A percentile compares a stretch with the other conserved stretches of the same genome.
Conservation (phyloP, 2,329 filamentous ascomycete genomes). For the Conoideocrella luteorostrata region DNA sequence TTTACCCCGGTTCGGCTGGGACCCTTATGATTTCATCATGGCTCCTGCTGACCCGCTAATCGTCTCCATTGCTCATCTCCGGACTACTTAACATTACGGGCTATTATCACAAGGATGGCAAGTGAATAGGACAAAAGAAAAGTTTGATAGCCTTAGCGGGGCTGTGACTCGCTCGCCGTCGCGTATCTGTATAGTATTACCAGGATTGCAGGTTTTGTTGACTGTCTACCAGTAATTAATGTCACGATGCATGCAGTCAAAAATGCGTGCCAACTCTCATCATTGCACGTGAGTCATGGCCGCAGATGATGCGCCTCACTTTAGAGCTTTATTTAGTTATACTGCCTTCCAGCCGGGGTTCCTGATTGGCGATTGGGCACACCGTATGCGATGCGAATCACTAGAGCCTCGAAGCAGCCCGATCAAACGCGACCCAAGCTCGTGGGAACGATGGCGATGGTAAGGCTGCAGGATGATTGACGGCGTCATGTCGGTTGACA, state of each 20-base stretch:
- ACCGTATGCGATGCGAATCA: neutral
- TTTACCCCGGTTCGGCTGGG: conserved; percentile 2
- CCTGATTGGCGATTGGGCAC: conserved; percentile 2
- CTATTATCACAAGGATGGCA: neutral
- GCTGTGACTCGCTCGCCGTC: no score
- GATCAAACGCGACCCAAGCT: conserved; percentile 1
- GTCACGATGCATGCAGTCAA: no score
- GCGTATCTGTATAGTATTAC: no score
- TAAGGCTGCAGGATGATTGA: conserved; percentile 9
- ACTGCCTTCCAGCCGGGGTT: no score
- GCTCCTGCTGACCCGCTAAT: conserved; percentile 5
- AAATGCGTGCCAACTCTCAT: conserved; percentile 1
- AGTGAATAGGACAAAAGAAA: no score
- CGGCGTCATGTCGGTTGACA: conserved; percentile 1
- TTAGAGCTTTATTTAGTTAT: neutral
- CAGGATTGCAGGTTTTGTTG: no score
- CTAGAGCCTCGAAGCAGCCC: neutral
- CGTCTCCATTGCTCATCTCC: conserved; percentile 7
- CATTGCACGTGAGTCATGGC: neutral
- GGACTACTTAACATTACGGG: neutral
- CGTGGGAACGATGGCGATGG: conserved; percentile 3
- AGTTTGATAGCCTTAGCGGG: no score
- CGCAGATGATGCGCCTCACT: neutral
- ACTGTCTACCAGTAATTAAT: no score
- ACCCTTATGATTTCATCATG: conserved; percentile 11